Evolutionary conservation across 169 alveolate genomes (phyloP).

Genomic region (Plasmodium cynomolgi): DNA sequence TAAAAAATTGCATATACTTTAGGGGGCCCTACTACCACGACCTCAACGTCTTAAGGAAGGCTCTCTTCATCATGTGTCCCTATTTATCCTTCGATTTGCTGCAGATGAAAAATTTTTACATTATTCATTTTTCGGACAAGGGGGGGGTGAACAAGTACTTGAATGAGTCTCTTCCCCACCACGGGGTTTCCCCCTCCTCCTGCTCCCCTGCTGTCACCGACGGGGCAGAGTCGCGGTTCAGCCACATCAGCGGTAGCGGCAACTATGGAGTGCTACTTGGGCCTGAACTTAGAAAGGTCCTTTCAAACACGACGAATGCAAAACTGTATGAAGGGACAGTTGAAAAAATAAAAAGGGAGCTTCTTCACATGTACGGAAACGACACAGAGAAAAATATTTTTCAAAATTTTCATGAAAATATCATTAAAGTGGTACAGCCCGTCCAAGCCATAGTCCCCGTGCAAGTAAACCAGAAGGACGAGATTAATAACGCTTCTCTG

Average conservation of each 20-base stretch:
- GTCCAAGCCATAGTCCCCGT: conserved; percentile 45
- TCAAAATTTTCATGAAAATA: not conserved
- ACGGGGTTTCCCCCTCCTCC: not conserved
- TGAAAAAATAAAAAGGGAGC: conserved; percentile 2
- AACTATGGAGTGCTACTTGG: not conserved
- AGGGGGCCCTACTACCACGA: conserved; percentile 17
- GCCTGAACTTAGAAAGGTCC: not conserved
- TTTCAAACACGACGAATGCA: not conserved
- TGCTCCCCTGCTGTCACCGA: not conserved
- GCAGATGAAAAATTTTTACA: not conserved
- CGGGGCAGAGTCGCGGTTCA: not conserved
- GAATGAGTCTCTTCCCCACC: not conserved
- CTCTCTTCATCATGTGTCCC: conserved; percentile 43
- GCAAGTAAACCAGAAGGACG: conserved; percentile 5
- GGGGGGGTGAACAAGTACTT: not conserved
- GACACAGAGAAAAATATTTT: conserved; percentile 12
- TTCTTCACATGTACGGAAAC: conserved; percentile 10
- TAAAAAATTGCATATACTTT: conserved; percentile 33
- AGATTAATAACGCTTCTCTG: conserved; percentile 20
- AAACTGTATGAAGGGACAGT: not conserved
- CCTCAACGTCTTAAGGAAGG: conserved; percentile 1
- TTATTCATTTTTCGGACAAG: conserved; percentile 3
- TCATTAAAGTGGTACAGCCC: not conserved
- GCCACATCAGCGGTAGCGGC: not conserved
- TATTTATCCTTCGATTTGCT: conserved; percentile 7